Base-by-base conservation (phyloP, 208 protist species). In the Crithidia brevicula region DNA sequence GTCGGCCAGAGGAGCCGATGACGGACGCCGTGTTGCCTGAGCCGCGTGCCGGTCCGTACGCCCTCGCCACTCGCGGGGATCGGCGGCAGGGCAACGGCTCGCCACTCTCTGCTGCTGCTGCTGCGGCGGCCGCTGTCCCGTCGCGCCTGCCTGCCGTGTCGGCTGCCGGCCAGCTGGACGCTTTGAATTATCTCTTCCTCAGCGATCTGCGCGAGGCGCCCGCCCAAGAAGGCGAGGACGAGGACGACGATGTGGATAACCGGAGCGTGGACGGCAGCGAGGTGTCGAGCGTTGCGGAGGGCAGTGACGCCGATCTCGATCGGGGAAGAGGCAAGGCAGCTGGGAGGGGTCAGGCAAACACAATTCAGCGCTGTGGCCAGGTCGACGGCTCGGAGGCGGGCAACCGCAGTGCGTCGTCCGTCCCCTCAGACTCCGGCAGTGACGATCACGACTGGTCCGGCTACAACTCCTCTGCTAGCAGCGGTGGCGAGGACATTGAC, bases 21-120 rank as follows among this genome's bases (percentile, higher is more conserved):
- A 66, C 30, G 22, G 70, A 62, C 27, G 47, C 20, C 1, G 27
- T 42, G 7, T 11, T 34, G 10, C 20, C 36, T 10, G 23, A 38
- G 23, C 20, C 58, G 23, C 71, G 80, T 16, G 87, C 79, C 1
- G 87, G 87, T 23, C 78, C 82, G 49, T 93, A 90, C 56, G 88
- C 77, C 4, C 63, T 83, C 27, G 82, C 88, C 16, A 90, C 82
- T 0, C 78, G 88, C 3, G 34, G 54, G 0, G 82, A 84, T n/a
- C 79, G 88, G 7, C 83, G 88, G 13, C 40, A 28, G 9, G 67
- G 64, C 56, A 38, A 27, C 31, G 11, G n/a, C n/a, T n/a, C n/a
- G n/a, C n/a, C n/a, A n/a, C n/a, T n/a, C n/a, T n/a, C 10, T 22
- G 25, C 6, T 18, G 27, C 53, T 13, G 23, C 59, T 31, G 56